Evolutionary conservation across 257 asterid genomes (phyloP).

Genomic region (Solanum corneliomulleri): DNA sequence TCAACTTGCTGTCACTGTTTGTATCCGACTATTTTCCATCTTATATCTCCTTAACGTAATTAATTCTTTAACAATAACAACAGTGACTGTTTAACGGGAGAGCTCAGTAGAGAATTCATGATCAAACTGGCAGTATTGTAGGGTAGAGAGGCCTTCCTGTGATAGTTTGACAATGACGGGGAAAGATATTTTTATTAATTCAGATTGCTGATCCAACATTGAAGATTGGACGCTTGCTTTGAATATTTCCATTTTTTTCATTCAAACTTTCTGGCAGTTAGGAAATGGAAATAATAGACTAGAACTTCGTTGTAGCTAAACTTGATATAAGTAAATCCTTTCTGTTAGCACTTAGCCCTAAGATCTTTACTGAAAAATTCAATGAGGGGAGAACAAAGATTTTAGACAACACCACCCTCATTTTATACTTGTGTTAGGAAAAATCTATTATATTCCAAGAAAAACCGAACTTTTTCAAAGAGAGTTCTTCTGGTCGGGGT

Average conservation of each 20-base stretch:
- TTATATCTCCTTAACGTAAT: background rate
- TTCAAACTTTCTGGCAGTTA: background rate
- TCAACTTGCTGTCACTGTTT: background rate
- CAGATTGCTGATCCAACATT: background rate
- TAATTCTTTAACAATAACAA: background rate
- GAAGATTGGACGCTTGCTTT: background rate
- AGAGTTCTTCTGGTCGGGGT: background rate
- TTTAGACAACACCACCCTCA: background rate
- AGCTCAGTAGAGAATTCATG: background rate
- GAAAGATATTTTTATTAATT: background rate
- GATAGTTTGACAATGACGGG: background rate
- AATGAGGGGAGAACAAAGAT: background rate
- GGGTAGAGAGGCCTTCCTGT: background rate
- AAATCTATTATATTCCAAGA: background rate
- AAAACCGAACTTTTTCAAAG: no score
- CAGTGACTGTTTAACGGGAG: background rate
- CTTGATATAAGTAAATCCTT: background rate
- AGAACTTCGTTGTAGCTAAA: background rate
- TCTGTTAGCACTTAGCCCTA: background rate
- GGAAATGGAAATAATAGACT: background rate
- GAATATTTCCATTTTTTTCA: background rate
- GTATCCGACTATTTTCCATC: background rate
- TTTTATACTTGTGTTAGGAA: no score
- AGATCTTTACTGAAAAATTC: no score
- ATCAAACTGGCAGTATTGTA: background rate